Base-by-base conservation (phyloP, 1,139 yeast species). In the Waltiozyma sp. region DNA sequence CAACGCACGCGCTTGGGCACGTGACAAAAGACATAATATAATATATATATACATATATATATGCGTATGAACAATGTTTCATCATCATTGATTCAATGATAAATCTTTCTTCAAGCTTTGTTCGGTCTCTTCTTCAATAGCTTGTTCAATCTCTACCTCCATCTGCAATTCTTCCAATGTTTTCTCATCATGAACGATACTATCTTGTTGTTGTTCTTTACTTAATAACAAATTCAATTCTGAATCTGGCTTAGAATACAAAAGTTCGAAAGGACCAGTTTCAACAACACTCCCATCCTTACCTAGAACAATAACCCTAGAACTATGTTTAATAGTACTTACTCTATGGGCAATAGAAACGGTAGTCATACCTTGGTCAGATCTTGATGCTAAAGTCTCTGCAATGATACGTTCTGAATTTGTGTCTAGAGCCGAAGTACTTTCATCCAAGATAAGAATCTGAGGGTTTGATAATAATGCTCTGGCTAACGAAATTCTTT, bases 341-440 rank as follows among this genome's bases (percentile, higher is more conserved):
- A 89, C 73, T 54, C 96, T 71, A 62, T 88, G 97, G 1, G 97
- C 97, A 57, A 89, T 85, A 37, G 94, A 87, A 33, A 88, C 82
- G 1, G 94, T 88, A 1, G 96, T 87, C 64, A 85, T 70, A 28
- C 84, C 85, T 38, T 81, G 77, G 21, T 68, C 64, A 43, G 82
- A 74, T 79, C 91, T 80, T 47, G 75, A 70, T 47, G 73, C 62
- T 47, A 79, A 62, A 0, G 82, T 73, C 46, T 75, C 77, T 42
- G 81, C 83, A 46, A 84, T 77, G 21, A 76, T 67, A 47, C 72
- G 70, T 57, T 84, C 94, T 59, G 81, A 77, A 53, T 78, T 79
- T 8, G 89, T 75, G 58, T 83, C 93, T 43, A 83, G 64, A 0
- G 91, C 91, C 26, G 87, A 78, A 0, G 93, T 83, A 11, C 91